These are phyloP conservation scores for Trypanosoma boissoni DNA, from an alignment of 208 protist genomes.

Conservation along the genomic window DNA sequence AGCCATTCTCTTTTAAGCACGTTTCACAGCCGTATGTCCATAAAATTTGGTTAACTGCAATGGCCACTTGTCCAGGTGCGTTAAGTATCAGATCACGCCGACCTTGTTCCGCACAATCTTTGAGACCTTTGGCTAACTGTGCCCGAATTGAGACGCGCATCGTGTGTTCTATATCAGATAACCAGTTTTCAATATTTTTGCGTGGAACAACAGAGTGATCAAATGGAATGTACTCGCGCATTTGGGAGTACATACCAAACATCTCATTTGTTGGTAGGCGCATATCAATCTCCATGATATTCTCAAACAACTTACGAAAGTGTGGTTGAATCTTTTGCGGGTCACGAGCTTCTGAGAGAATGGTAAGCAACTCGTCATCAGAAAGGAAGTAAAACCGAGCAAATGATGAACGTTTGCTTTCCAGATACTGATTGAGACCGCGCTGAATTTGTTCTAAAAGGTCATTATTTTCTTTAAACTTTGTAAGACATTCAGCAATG, in stretches of 20 bases:
- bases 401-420: conserved; percentile 94
- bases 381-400: conserved; percentile 94
- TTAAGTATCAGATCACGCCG: conserved; percentile 80
- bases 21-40: conserved; percentile 94
- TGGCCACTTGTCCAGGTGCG: conserved; percentile 88
- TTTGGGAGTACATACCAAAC: conserved; percentile 94
- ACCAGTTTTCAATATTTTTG: conserved; percentile 97
- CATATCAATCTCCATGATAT: conserved; percentile 92
- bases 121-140: conserved; percentile 83
- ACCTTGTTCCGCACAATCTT: conserved; percentile 64
- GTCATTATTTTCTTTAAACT: conserved; percentile 92
- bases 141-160: conserved; percentile 93
- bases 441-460: conserved; percentile 96
- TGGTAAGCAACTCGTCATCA: conserved; percentile 92
- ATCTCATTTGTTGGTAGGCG: conserved; percentile 90
- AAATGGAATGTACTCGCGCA: conserved; percentile 95
- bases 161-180: conserved; percentile 95
- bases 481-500: conserved; percentile 74
- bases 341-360: conserved; percentile 95
- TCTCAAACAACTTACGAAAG: conserved; percentile 96
- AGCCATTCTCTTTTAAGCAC: conserved; percentile 76
- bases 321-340: conserved; percentile 95
- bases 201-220: conserved; percentile 89
- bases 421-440: conserved; percentile 96
- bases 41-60: conserved; percentile 92